These are phyloP conservation scores for Colletotrichum shisoi DNA, from an alignment of 2,329 filamentous ascomycete species.

Conservation along the genomic window DNA sequence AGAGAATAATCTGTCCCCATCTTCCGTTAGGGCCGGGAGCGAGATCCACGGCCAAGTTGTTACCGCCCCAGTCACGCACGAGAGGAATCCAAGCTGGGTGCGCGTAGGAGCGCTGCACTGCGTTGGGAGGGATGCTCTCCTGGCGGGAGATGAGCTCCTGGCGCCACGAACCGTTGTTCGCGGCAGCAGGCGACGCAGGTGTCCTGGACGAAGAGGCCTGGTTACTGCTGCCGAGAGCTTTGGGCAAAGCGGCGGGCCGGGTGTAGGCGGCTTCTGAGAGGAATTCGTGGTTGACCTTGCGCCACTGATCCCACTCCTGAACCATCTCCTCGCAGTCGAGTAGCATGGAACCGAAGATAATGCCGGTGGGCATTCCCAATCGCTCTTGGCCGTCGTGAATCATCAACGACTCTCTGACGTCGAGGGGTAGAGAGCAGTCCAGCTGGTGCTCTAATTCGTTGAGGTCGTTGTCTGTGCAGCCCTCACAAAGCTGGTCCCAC, in stretches of 20 bases:
- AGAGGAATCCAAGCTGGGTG: slow-evolving; percentile 96
- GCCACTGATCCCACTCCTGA: slow-evolving; percentile 97
- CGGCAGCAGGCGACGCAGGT: slow-evolving; percentile 55
- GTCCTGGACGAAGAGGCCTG: slow-evolving; percentile 75
- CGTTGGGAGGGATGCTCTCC: slow-evolving; percentile 84
- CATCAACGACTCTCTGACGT: slow-evolving; percentile 89
- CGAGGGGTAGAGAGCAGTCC: slow-evolving; percentile 90
- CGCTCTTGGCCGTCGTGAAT: slow-evolving; percentile 97
- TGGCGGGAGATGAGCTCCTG: slow-evolving; percentile 85
- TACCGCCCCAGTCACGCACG: slow-evolving; percentile 97
- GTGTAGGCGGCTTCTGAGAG: slow-evolving; percentile 67
- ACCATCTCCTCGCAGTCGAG: slow-evolving; percentile 98
- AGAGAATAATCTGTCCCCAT: slow-evolving; percentile 97
- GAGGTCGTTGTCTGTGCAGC: slow-evolving; percentile 90
- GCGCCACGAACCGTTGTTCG: slow-evolving; percentile 75
- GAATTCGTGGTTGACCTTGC: slow-evolving; percentile 89
- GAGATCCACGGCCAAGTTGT: slow-evolving; percentile 93
- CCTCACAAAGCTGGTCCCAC: slow-evolving; percentile 90
- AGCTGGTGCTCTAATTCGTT: slow-evolving; percentile 97
- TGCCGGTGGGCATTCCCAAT: slow-evolving; percentile 86
- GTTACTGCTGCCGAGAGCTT: slow-evolving; percentile 71
- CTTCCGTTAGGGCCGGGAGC: slow-evolving; percentile 87
- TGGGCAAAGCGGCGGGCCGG: slow-evolving; percentile 71
- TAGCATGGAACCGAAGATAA: slow-evolving; percentile 93
- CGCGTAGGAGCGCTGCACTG: slow-evolving; percentile 90